phyloP scores from a whole-genome alignment of 208 protist genomes.

The Spongospora subterranea region DNA sequence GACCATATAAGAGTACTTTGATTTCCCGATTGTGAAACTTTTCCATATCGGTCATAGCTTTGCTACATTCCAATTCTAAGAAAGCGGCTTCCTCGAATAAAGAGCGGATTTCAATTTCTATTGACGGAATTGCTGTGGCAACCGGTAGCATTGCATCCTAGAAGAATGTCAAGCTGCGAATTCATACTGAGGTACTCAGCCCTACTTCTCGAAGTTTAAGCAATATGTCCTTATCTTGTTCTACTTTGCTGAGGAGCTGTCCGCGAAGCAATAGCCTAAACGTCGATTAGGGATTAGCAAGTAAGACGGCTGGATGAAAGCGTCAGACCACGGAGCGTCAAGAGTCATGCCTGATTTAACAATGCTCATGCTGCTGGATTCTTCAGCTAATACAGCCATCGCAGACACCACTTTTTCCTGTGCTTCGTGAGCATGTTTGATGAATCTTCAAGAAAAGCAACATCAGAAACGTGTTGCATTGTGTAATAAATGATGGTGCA shows the following conservation, averaged over 20 bases:
- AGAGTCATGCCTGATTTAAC: constrained; percentile 13
- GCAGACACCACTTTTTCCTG: not conserved
- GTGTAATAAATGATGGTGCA: too few species aligned
- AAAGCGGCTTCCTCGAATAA: constrained; percentile 38
- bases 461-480: not conserved
- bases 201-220: not conserved
- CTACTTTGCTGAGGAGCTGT: not conserved
- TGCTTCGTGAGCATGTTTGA: not conserved
- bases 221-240: not conserved
- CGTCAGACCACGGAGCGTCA: not conserved
- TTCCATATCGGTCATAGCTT: constrained; percentile 33
- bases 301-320: not conserved
- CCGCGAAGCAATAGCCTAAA: constrained; percentile 29
- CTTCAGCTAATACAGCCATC: not conserved
- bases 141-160: constrained; percentile 5
- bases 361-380: not conserved
- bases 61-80: constrained; percentile 42
- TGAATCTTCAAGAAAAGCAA: not conserved
- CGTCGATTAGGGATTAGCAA: not conserved
- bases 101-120: constrained; percentile 34
- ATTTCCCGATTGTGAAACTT: not conserved
- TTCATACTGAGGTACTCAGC: not conserved
- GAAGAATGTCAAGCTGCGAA: not conserved
- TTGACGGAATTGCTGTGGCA: not conserved
- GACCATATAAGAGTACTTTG: too few species aligned